Conservation (phyloP, 495 filamentous ascomycete genomes). For the Massariosphaeria phaeospora region DNA sequence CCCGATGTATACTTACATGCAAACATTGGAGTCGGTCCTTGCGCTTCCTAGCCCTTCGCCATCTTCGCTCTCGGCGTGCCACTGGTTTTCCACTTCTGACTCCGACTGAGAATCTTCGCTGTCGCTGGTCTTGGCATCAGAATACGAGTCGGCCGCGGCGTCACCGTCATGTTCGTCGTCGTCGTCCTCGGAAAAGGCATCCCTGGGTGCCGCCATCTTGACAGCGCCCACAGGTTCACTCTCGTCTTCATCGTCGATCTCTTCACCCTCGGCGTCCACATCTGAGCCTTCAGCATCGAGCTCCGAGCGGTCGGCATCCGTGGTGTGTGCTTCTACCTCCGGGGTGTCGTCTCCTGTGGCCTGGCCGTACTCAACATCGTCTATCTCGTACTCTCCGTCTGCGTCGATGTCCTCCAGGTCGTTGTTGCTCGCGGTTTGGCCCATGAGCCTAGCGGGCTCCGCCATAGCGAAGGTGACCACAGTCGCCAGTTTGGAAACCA, state of each 20-base stretch:
- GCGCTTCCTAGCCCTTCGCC: slow-evolving; percentile 65
- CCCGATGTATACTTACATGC: slow-evolving; percentile 54
- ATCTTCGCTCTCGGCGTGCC: slow-evolving; percentile 59
- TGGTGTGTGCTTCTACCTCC: slow-evolving; percentile 30
- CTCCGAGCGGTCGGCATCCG: slow-evolving; percentile 41
- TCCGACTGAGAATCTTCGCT: slow-evolving; percentile 49
- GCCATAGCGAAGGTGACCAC: slow-evolving; percentile 38
- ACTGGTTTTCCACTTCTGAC: slow-evolving; percentile 66
- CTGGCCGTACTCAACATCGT: slow-evolving; percentile 38
- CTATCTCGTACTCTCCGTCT: slow-evolving; percentile 42
- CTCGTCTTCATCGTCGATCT: slow-evolving; percentile 44
- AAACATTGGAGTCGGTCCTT: slow-evolving; percentile 54
- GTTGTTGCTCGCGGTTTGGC: slow-evolving; percentile 15
- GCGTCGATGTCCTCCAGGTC: slow-evolving; percentile 45
- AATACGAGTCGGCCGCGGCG: slow-evolving; percentile 20
- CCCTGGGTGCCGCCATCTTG: slow-evolving; percentile 47
- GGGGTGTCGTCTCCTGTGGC: slow-evolving; percentile 20
- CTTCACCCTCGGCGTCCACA: slow-evolving; percentile 40
- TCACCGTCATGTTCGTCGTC: slow-evolving; percentile 30
- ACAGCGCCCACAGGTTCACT: slow-evolving; percentile 70
- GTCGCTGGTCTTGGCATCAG: slow-evolving; percentile 33
- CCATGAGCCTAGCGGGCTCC: slow-evolving; percentile 36
- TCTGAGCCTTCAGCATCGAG: slow-evolving; percentile 47
- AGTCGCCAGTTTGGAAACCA: slow-evolving; percentile 36
- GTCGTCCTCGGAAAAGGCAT: slow-evolving; percentile 28